phyloP scores from a whole-genome alignment of 257 asterid genomes.

The Plantago major region DNA sequence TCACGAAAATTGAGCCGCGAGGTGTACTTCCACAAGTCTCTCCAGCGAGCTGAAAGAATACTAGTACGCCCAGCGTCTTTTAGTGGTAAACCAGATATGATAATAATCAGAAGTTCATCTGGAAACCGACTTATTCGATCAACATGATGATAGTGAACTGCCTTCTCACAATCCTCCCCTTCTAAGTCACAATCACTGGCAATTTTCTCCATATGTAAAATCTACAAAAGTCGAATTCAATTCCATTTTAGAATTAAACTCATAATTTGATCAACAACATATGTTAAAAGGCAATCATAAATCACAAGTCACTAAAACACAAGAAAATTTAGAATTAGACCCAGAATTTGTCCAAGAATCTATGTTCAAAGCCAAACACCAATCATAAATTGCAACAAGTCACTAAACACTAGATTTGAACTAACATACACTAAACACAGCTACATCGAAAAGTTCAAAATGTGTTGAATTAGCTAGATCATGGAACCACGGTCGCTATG shows the following conservation, averaged over 20 bases:
- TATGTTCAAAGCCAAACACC: too few relatives aligned
- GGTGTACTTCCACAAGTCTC: neutral
- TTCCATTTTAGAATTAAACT: neutral
- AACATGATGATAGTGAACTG: neutral
- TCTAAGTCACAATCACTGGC: neutral
- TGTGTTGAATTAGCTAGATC: too few relatives aligned
- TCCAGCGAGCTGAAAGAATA: conserved; percentile 4
- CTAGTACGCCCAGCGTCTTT: neutral
- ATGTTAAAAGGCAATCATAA: neutral
- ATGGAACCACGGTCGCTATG: too few relatives aligned
- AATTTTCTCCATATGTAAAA: neutral
- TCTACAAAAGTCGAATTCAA: neutral
- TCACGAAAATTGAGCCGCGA: neutral
- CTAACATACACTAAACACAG: too few relatives aligned
- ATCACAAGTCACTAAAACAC: neutral
- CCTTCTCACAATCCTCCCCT: neutral
- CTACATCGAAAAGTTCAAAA: too few relatives aligned
- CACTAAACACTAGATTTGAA: too few relatives aligned
- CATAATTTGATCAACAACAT: neutral
- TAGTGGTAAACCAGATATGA: neutral
- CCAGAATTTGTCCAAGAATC: neutral
- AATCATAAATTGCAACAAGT: too few relatives aligned
- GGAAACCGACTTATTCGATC: conserved; percentile 3
- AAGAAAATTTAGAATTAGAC: neutral
- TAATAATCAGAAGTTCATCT: conserved; percentile 1